Base-by-base conservation (phyloP, 345 rosid genomes). In the Hibiscus mutabilis region DNA sequence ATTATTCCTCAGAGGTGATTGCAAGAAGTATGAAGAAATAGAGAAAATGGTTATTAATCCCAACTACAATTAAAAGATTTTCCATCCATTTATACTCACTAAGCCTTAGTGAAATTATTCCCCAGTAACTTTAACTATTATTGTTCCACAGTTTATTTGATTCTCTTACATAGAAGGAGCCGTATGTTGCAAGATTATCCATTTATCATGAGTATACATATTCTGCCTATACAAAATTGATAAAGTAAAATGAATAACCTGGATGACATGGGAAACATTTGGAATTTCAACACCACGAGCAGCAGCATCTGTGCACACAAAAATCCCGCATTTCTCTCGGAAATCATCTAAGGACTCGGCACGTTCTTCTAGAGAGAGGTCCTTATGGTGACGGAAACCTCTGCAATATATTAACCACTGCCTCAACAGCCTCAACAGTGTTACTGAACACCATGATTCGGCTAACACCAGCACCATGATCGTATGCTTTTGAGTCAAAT, bases 221-320 rank as follows among this genome's bases (percentile, higher is more conserved):
- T 14, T 44, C 22, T 66, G 22, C 56, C 70, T 25, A 15, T 16
- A 66, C 8, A 8, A 42, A 46, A 66, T 47, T 46, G 56, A 66
- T 44, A 12, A 24, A 24, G 70, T 24, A 62, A 27, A 72, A 58
- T 66, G 62, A 78, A 59, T 64, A 73, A 90, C 99, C 99, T 95
- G 99, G 83, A 95, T 83, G 76, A 95, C 89, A 66, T 92, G 97
- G 14, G 92, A 84, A 73, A 95, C 89, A 70, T 92, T 86, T 68
- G 97, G 97, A 78, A 95, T 86, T 75, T 95, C 99, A 75, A 95
- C 86, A 73, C 97, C 99, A 65, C 99, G 96, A 15, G 99, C 92
- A 68, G 97, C 99, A 10, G 99, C 99, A 86, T 92, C 99, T 53
- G 99, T 95, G 77, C 99, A 92, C 10, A 95, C 93, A 73, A 95